A percentile compares a stretch with the other conserved stretches of the same genome.
Conservation (phyloP, 1,284 basidiomycete species). For the Cryptococcus sp. region DNA sequence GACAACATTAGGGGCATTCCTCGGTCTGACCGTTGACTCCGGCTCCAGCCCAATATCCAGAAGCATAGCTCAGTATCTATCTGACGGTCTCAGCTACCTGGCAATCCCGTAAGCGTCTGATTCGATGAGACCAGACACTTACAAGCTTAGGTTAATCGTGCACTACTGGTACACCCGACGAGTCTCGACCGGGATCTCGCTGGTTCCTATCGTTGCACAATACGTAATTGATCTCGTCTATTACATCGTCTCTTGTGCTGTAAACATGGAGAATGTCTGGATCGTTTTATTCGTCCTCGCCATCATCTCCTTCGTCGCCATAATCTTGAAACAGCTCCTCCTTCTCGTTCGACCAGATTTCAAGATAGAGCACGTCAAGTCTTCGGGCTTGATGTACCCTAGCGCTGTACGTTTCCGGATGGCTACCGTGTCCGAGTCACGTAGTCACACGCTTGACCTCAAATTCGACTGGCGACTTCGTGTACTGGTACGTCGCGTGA, state of each 20-base stretch:
- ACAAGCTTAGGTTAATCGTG: background rate
- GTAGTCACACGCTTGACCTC: background rate
- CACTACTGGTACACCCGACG: constrained; percentile 2
- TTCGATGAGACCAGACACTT: too few species aligned
- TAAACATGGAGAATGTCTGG: background rate
- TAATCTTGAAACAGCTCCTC: background rate
- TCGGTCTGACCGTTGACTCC: too few species aligned
- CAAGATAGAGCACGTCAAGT: background rate
- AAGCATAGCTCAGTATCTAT: background rate
- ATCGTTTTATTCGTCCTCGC: background rate
- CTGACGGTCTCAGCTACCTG: too few species aligned
- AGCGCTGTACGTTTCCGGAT: constrained; percentile 1
- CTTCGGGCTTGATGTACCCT: background rate
- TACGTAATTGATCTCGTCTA: background rate
- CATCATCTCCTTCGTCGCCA: background rate
- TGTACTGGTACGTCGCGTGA: background rate
- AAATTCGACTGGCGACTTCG: constrained; percentile 1
- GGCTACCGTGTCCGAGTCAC: background rate
- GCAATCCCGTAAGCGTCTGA: too few species aligned
- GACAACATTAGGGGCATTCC: too few species aligned
- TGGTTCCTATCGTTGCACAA: background rate
- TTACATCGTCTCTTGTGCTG: background rate
- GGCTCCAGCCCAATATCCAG: background rate
- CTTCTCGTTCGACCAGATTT: background rate
- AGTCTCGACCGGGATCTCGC: constrained; percentile 1